Evolutionary conservation across 768 basidiomycete species (phyloP).

Genomic region (Lepiota subincarnata): DNA sequence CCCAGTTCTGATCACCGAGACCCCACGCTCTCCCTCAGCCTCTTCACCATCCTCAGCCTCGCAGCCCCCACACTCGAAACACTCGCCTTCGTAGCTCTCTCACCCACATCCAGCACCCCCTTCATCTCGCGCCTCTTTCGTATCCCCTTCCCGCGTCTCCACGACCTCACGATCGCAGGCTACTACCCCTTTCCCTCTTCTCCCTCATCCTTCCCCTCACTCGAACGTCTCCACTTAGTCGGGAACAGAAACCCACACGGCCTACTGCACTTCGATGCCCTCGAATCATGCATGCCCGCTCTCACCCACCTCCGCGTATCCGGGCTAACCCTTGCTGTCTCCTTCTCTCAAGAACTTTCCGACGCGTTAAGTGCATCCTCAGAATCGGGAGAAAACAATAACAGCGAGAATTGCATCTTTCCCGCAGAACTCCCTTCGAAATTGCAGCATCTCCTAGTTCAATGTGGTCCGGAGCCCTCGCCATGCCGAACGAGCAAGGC

Average conservation of each 20-base stretch:
- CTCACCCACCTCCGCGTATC: conserved; percentile 37
- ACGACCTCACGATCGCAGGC: conserved; percentile 39
- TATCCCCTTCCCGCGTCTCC: conserved; percentile 34
- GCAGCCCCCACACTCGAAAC: conserved; percentile 39
- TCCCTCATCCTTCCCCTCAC: conserved; percentile 28
- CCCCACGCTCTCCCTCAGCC: conserved; percentile 8
- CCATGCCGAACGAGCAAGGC: conserved; percentile 7
- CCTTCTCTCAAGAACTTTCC: conserved; percentile 38
- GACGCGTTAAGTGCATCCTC: conserved; percentile 22
- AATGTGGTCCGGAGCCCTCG: conserved; percentile 23
- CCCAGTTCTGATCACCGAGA: background rate
- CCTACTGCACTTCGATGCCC: conserved; percentile 32
- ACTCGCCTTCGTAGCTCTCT: conserved; percentile 32
- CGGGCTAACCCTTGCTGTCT: conserved; percentile 37
- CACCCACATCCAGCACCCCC: conserved; percentile 31
- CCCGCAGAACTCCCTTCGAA: conserved; percentile 23
- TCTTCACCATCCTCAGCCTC: conserved; percentile 31
- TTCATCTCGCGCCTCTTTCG: conserved; percentile 41
- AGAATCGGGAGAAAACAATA: background rate
- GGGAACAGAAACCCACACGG: conserved; percentile 51
- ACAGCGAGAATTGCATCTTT: conserved; percentile 15
- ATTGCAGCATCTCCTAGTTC: conserved; percentile 21
- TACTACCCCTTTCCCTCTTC: conserved; percentile 46
- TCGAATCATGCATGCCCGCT: conserved; percentile 36
- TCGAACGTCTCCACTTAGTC: conserved; percentile 39